Evolutionary conservation across 202 grass and related monocot genomes (phyloP).

Genomic region (Schoenoplectus triqueter): DNA sequence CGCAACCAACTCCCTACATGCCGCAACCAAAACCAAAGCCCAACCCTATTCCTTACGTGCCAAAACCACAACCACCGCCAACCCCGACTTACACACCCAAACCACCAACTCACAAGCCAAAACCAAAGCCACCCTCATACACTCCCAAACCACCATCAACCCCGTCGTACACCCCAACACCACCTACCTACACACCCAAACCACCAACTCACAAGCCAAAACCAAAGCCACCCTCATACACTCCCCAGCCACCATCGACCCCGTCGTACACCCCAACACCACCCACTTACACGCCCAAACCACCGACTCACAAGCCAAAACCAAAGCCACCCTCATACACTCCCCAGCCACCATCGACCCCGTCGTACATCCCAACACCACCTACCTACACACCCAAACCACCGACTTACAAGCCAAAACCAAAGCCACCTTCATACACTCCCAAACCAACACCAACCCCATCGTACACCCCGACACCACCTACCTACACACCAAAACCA

Average conservation of each 20-base stretch:
- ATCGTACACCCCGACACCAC: not conserved
- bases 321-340: not conserved
- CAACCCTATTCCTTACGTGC: not conserved
- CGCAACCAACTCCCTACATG: not conserved
- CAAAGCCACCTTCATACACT: too few species aligned
- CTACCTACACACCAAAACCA: not conserved
- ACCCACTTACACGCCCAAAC: not conserved
- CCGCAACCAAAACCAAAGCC: not conserved
- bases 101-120: not conserved
- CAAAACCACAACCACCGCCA: not conserved
- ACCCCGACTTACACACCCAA: slow-evolving; percentile 30
- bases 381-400: too few species aligned
- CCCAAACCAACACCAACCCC: not conserved
- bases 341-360: too few species aligned
- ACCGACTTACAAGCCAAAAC: too few species aligned
- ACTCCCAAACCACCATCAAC: slow-evolving; percentile 2
- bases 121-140: slow-evolving; percentile 28
- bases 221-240: not conserved
- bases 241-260: not conserved
- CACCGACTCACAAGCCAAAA: slow-evolving; percentile 15
- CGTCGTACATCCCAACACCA: not conserved
- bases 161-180: not conserved
- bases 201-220: not conserved
- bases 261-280: not conserved
- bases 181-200: slow-evolving; percentile 26